Conservation (phyloP, 2,329 filamentous ascomycete genomes). For the Diaporthe ampelina region DNA sequence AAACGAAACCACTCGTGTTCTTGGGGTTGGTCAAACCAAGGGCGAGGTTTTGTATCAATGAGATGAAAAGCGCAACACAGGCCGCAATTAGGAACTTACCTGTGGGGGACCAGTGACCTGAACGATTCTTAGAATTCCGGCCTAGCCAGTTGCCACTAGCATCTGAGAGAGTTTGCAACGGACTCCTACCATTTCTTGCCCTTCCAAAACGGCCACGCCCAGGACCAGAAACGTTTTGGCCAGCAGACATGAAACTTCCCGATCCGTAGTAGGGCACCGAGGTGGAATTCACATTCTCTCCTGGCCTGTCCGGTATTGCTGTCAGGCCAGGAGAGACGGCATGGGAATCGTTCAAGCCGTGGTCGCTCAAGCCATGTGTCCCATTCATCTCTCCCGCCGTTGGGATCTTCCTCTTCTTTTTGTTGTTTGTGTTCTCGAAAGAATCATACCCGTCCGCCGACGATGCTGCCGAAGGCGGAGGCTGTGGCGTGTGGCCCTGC, state of each 20-base stretch:
- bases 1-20: slow-evolving; percentile 5
- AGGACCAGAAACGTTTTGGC: slow-evolving; percentile 84
- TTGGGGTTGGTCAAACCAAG: slow-evolving; percentile 9
- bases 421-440: slow-evolving; percentile 98
- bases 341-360: slow-evolving; percentile 50
- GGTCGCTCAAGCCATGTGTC: slow-evolving; percentile 51
- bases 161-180: slow-evolving; percentile 72
- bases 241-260: slow-evolving; percentile 68
- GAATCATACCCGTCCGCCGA: slow-evolving; percentile 93
- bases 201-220: slow-evolving; percentile 89
- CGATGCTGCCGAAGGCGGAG: slow-evolving; percentile 77
- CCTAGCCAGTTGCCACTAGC: slow-evolving; percentile 69
- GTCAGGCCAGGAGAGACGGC: slow-evolving; percentile 49
- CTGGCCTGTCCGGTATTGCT: slow-evolving; percentile 44
- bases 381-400: slow-evolving; percentile 79
- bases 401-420: slow-evolving; percentile 98
- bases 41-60: background rate
- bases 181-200: slow-evolving; percentile 71
- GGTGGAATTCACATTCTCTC: slow-evolving; percentile 42
- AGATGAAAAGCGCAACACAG: background rate
- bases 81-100: slow-evolving; percentile 56
- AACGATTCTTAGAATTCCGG: slow-evolving; percentile 61
- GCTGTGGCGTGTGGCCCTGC: slow-evolving; percentile 61
- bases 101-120: slow-evolving; percentile 60
- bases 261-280: slow-evolving; percentile 56